phyloP scores from a whole-genome alignment of 148 eudicot genomes.

The Silene conica region DNA sequence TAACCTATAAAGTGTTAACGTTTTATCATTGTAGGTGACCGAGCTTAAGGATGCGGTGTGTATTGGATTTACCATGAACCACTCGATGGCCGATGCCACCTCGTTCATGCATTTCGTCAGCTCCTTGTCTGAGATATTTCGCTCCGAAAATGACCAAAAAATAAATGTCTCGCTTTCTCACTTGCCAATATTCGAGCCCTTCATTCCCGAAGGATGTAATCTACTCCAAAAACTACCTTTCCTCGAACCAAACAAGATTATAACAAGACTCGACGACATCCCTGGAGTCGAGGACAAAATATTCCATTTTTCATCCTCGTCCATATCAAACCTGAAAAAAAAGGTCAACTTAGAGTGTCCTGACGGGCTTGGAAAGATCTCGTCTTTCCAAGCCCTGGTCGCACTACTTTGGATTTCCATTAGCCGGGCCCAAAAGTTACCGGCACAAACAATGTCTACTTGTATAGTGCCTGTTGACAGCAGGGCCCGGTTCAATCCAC shows the following conservation, averaged over 20 bases:
- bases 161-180: no score
- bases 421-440: constrained; percentile 48
- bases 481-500: constrained; percentile 55
- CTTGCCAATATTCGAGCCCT: constrained; percentile 1
- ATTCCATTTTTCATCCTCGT: constrained; percentile 12
- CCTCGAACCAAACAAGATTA: constrained; percentile 3
- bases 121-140: no score
- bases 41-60: not conserved
- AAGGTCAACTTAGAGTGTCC: constrained; percentile 21
- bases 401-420: constrained; percentile 69
- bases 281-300: constrained; percentile 6
- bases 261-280: not conserved
- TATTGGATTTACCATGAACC: no score
- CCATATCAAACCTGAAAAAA: constrained; percentile 9
- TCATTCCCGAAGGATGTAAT: not conserved
- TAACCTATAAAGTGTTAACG: no score
- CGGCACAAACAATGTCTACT: constrained; percentile 14
- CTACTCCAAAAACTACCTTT: constrained; percentile 13
- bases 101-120: no score
- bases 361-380: not conserved
- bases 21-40: not conserved
- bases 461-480: constrained; percentile 38
- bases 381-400: constrained; percentile 59
- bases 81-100: no score
- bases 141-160: no score